Base-by-base conservation (phyloP, 2,329 filamentous ascomycete species). In the Neophaeococcomyces aloes region DNA sequence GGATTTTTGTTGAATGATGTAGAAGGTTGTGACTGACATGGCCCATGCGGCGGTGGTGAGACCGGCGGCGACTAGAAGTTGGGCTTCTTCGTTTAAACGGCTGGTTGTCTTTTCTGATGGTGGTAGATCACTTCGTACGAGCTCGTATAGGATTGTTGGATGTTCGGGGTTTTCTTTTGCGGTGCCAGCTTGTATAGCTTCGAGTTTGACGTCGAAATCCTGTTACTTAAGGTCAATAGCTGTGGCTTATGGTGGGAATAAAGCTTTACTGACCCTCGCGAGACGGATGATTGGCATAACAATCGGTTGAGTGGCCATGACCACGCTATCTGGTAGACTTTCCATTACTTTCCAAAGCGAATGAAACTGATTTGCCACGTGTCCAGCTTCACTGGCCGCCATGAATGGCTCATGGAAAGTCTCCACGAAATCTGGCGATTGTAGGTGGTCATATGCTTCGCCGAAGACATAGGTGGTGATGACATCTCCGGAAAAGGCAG, bases 401-500 rank as follows among this genome's bases (percentile, higher is more conserved):
- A 37, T 32, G 38, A 51, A 45, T 1, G 45, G 29, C 35, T 48
- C 45, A 30, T 51, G 48, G 21, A 51, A 50, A 21, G 35, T 46
- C 8, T 46, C 44, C 14, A 42, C 29, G 36, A 51, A 53, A 18
- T 46, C 49, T 7, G 48, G 47, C 15, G 47, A 47, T 30, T 53
- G 41, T 7, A 52, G 42, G 25, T 51, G 49, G 23, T 48, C 35
- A 29, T 48, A 53, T 10, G 44, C 30, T 10, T 46, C 37, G n/a
- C 36, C 51, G 37, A 56, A 55, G 35, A 42, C 48, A 46, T 68
- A 69, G 41, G 66, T 59, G 47, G 65, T 67, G 49, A 71, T 66
- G 34, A 70, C 61, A 25, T 71, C 68, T 25, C 66, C 66, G 2
- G 65, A 65, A 35, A 65, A 58, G 17, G 65, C 65, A 17, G 61